Base-by-base conservation (phyloP, 768 basidiomycete genomes). In the Kwoniella shandongensis region DNA sequence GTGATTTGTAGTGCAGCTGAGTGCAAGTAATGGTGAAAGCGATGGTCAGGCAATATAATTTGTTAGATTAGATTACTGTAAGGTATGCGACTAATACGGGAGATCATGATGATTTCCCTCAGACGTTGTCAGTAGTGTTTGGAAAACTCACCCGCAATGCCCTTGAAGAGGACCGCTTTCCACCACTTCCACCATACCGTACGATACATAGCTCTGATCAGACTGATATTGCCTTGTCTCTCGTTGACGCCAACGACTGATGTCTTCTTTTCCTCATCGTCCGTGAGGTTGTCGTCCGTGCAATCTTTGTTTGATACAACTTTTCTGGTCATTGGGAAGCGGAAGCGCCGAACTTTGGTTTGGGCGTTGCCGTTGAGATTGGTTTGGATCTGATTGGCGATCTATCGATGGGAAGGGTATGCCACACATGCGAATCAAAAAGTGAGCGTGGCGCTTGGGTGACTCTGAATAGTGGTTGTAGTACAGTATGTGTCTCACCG, bases 191-290 rank as follows among this genome's bases (percentile, higher is more conserved):
- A 36, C 41, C 52, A 30, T 12, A 61, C 44, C 4, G 59, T 63
- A n/a, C n/a, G 29, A 32, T 61, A 60, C 40, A 67, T 54, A 15
- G 65, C 65, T 40, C 22, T 51, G 36, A 56, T n/a, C 39, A 66
- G 29, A 32, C 54, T 63, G 40, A 42, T 42, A n/a, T 23, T 8
- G 40, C n/a, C n/a, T n/a, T 38, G 11, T 10, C 36, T 38, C n/a
- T 38, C 36, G 10, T 38, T 38, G 25, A 59, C 57, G 22, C 52
- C 51, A 3, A 49, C 36, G 2, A 32, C 32, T 32, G 7, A 32
- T 32, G 32, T 32, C 32, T 13, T 6, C 13, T 32, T 32, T 32
- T 13, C 38, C 52, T 1, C 54, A 8, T 13, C 49, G 20, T 17
- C 62, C 62, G 41, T 35, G 25, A 59, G 17, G 26, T 54, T 59